Conservation (phyloP, 371 early-diverging fungal genomes). For the Sporodiniella umbellata region DNA sequence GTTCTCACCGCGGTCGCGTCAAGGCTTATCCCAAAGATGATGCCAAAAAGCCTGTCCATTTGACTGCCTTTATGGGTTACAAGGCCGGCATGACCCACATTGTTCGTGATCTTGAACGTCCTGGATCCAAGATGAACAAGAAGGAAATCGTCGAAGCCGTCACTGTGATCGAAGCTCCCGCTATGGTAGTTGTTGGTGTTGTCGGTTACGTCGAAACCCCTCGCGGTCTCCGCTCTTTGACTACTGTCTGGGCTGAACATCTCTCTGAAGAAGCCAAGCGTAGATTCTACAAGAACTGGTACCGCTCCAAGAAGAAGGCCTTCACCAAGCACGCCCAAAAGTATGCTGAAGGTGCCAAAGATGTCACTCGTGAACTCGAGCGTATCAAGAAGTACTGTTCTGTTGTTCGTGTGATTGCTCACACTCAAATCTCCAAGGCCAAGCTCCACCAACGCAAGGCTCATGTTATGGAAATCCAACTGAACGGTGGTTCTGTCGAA, state of each 20-base stretch:
- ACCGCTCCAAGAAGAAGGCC: constrained; percentile 98
- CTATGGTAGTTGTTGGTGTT: constrained; percentile 98
- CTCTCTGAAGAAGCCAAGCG: constrained; percentile 97
- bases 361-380: constrained; percentile 90
- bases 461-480: constrained; percentile 99
- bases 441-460: constrained; percentile 99
- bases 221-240: constrained; percentile 95
- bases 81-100: constrained; percentile 99
- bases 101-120: constrained; percentile 97
- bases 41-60: constrained; percentile 90
- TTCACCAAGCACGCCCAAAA: constrained; percentile 98
- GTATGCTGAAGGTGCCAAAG: constrained; percentile 89
- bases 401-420: constrained; percentile 97
- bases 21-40: constrained; percentile 99
- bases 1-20: constrained; percentile 90
- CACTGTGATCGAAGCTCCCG: constrained; percentile 98
- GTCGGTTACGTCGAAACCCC: constrained; percentile 99
- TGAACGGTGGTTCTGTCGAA: constrained; percentile 98
- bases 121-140: constrained; percentile 98
- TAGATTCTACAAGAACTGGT: constrained; percentile 99
- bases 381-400: constrained; percentile 99
- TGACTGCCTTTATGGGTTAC: constrained; percentile 99
- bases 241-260: constrained; percentile 99
- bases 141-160: constrained; percentile 99
- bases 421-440: constrained; percentile 97